Evolutionary conservation across 768 basidiomycete genomes (phyloP).

Genomic region (Auriscalpium vulgare): DNA sequence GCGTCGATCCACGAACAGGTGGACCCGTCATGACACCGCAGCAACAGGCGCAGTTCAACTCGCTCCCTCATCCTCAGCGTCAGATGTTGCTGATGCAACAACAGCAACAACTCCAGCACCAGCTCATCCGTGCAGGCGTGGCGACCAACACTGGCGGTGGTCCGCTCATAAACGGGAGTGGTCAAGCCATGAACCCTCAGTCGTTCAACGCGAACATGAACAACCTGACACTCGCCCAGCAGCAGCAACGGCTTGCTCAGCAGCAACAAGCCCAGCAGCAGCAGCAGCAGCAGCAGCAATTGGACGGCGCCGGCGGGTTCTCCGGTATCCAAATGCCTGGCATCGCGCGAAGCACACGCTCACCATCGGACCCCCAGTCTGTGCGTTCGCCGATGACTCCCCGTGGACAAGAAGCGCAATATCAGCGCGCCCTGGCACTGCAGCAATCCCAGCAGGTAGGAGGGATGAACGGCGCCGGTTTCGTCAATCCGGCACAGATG

Average conservation of each 20-base stretch:
- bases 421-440: conserved; percentile 11
- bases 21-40: conserved; percentile 21
- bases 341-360: neutral
- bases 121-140: conserved; percentile 2
- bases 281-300: conserved; percentile 1
- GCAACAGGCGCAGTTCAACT: conserved; percentile 18
- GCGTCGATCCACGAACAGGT: conserved; percentile 12
- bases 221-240: conserved; percentile 27
- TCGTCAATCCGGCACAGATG: conserved; percentile 10
- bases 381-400: neutral
- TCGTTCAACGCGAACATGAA: conserved; percentile 2
- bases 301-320: neutral
- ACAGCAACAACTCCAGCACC: conserved; percentile 25
- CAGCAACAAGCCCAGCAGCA: conserved; percentile 21
- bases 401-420: neutral
- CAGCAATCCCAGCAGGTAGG: conserved; percentile 1
- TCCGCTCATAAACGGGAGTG: neutral
- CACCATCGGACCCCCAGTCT: neutral
- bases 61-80: conserved; percentile 31
- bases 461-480: conserved; percentile 5
- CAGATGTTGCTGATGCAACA: conserved; percentile 37
- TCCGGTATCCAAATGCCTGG: neutral
- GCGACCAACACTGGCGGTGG: neutral
- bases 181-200: conserved; percentile 2
- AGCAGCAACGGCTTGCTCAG: conserved; percentile 21